phyloP scores from a whole-genome alignment of 1,139 yeast species.

The Geotrichum phurueaensis region DNA sequence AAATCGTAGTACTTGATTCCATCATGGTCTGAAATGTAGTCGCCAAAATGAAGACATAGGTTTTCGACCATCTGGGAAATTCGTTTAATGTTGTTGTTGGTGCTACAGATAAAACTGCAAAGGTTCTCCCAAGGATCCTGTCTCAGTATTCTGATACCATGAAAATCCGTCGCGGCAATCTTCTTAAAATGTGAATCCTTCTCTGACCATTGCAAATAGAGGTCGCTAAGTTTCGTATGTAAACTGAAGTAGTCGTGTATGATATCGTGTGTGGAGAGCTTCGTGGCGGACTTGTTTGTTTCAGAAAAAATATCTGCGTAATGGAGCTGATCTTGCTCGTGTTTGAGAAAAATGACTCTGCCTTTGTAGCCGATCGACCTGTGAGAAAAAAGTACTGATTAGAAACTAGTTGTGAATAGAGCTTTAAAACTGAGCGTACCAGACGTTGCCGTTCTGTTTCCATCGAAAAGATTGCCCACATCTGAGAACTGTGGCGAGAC shows the following conservation, averaged over 20 bases:
- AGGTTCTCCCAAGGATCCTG: constrained; percentile 98
- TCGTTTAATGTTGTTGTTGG: constrained; percentile 91
- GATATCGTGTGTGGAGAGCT: constrained; percentile 36
- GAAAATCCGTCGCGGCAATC: constrained; percentile 36
- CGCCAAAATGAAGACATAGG: constrained; percentile 68
- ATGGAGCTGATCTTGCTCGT: constrained; percentile 31
- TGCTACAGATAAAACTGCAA: constrained; percentile 84
- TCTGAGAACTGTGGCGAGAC: constrained; percentile 47
- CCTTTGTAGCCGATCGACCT: constrained; percentile 37
- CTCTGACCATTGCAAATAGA: constrained; percentile 58
- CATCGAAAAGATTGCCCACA: constrained; percentile 67
- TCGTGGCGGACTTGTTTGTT: constrained; percentile 14
- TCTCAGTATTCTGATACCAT: constrained; percentile 75
- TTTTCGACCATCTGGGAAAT: constrained; percentile 90
- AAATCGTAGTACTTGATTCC: constrained; percentile 63
- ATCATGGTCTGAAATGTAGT: constrained; percentile 48
- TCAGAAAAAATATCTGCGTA: constrained; percentile 29
- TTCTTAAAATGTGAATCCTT: constrained; percentile 47
- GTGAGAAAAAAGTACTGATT: constrained; percentile 8
- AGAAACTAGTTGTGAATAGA: neutral
- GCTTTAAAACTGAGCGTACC: constrained; percentile 5
- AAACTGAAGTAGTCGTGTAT: constrained; percentile 68
- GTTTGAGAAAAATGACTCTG: constrained; percentile 34
- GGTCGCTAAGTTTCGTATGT: constrained; percentile 45
- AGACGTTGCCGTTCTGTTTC: constrained; percentile 28